Conservation (phyloP, 208 protist genomes). For the Wallacemonas rigidus region DNA sequence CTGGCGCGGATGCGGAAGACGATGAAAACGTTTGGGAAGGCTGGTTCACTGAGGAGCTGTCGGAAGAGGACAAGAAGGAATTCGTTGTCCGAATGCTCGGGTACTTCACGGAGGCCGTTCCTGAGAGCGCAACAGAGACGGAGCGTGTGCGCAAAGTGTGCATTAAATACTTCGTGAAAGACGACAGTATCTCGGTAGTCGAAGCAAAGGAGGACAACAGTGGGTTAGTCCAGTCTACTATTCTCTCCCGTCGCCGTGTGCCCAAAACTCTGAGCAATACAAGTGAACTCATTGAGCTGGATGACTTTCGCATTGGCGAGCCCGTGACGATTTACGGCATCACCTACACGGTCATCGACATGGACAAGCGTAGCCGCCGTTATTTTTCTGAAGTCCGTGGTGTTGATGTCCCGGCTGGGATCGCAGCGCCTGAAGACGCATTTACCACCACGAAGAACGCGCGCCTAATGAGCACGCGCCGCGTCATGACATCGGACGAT, state of each 20-base stretch:
- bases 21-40: conserved; percentile 56
- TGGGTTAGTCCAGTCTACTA: conserved; percentile 66
- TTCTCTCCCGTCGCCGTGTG: conserved; percentile 81
- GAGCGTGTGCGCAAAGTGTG: conserved; percentile 71
- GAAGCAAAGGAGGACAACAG: conserved; percentile 74
- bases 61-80: conserved; percentile 59
- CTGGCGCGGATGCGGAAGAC: not conserved
- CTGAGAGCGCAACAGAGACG: conserved; percentile 56
- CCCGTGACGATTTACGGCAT: conserved; percentile 72
- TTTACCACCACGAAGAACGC: conserved; percentile 33
- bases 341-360: conserved; percentile 79
- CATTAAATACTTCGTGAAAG: conserved; percentile 76
- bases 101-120: conserved; percentile 77
- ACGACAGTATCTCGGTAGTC: conserved; percentile 80
- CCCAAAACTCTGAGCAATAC: conserved; percentile 51
- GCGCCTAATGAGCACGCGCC: conserved; percentile 29
- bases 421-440: conserved; percentile 49
- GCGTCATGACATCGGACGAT: conserved; percentile 76
- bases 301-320: conserved; percentile 77
- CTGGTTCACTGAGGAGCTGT: conserved; percentile 71
- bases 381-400: conserved; percentile 66
- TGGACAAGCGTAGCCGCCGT: conserved; percentile 72
- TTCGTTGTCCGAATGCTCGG: conserved; percentile 79
- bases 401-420: conserved; percentile 36
- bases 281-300: conserved; percentile 54